Evolutionary conservation across 257 asterid genomes (phyloP).

Genomic region (Voacanga thouarsii): DNA sequence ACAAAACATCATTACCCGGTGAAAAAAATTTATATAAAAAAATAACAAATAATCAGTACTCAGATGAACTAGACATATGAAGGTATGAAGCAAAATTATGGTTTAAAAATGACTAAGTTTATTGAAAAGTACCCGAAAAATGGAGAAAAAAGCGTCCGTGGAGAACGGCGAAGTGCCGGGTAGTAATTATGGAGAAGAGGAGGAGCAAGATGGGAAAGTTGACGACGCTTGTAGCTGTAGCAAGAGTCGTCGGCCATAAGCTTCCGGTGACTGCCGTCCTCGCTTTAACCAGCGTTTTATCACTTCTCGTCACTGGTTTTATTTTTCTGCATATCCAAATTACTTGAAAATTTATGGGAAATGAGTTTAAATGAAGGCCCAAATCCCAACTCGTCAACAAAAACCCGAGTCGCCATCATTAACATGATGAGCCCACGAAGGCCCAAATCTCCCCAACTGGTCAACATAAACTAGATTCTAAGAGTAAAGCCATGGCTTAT

Average conservation of each 20-base stretch:
- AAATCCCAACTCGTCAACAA: no score
- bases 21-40: background rate
- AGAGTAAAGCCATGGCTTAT: background rate
- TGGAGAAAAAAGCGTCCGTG: background rate
- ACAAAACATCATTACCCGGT: background rate
- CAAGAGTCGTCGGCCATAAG: slow-evolving; percentile 59
- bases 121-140: slow-evolving; percentile 30
- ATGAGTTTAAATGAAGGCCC: no score
- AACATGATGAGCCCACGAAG: background rate
- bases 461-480: no score
- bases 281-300: background rate
- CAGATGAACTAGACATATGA: background rate
- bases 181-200: slow-evolving; percentile 11
- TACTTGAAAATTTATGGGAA: no score
- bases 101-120: background rate
- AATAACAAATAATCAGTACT: background rate
- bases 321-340: slow-evolving; percentile 2
- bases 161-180: slow-evolving; percentile 12
- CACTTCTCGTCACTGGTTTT: background rate
- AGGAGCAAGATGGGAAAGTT: slow-evolving; percentile 25
- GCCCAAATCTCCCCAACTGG: background rate
- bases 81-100: background rate
- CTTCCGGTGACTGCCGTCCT: slow-evolving; percentile 29
- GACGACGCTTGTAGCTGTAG: slow-evolving; percentile 23
- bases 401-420: no score